phyloP scores from a whole-genome alignment of 768 basidiomycete genomes.

The Boletus subparvulus region DNA sequence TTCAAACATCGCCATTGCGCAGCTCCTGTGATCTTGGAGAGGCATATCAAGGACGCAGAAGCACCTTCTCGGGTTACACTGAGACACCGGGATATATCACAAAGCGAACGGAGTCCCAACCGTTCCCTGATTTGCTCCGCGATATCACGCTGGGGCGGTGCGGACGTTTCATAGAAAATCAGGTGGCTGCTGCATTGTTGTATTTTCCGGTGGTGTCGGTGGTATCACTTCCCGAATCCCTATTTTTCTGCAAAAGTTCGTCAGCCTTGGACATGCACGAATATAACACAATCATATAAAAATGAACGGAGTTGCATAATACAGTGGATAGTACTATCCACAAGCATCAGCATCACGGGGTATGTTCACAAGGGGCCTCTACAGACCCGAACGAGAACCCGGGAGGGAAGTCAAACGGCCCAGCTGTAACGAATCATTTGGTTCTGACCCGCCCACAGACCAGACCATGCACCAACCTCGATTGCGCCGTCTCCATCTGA shows the following conservation, averaged over 20 bases:
- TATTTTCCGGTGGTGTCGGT: neutral
- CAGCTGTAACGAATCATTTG: neutral
- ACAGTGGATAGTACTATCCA: too few relatives aligned
- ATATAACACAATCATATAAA: neutral
- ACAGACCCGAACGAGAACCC: neutral
- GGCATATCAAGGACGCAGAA: neutral
- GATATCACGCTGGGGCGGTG: neutral
- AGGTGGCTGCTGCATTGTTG: too few relatives aligned
- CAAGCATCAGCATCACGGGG: neutral
- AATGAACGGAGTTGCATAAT: neutral
- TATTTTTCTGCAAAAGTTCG: neutral
- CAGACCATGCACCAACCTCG: slow-evolving; percentile 3
- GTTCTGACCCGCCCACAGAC: neutral
- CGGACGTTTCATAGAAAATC: too few relatives aligned
- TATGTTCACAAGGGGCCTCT: neutral
- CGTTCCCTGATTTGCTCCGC: neutral
- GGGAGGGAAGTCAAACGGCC: slow-evolving; percentile 12
- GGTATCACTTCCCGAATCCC: neutral
- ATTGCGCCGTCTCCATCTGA: slow-evolving; percentile 12
- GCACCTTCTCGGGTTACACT: neutral
- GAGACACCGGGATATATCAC: neutral
- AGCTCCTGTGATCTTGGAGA: neutral
- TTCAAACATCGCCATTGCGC: too few relatives aligned
- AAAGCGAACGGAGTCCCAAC: neutral
- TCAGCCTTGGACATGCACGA: neutral